phyloP scores from a whole-genome alignment of 441 rosid species.

The Macaranga tanarius region DNA sequence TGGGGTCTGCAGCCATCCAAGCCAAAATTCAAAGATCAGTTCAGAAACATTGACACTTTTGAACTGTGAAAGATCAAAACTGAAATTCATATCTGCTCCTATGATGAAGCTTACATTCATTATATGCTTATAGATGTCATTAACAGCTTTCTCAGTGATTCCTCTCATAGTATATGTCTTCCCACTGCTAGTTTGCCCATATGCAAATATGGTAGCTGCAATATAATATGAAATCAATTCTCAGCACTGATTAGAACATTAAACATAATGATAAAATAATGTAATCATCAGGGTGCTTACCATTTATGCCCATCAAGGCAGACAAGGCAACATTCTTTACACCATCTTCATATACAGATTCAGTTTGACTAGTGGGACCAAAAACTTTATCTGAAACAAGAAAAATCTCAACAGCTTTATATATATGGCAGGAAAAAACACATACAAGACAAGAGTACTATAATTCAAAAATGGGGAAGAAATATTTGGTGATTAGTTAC shows the following conservation, averaged over 20 bases:
- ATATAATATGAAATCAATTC: background rate
- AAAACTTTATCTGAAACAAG: slow-evolving; percentile 77
- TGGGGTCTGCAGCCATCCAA: slow-evolving; percentile 62
- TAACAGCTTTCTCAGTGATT: slow-evolving; percentile 94
- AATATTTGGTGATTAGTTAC: slow-evolving; percentile 37
- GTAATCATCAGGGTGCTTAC: slow-evolving; percentile 34
- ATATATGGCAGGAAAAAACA: background rate
- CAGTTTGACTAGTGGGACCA: slow-evolving; percentile 71
- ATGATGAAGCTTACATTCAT: slow-evolving; percentile 49
- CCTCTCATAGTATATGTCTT: slow-evolving; percentile 98
- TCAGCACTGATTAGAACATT: background rate
- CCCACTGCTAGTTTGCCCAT: slow-evolving; percentile 99
- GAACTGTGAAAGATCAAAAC: no score
- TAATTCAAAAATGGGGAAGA: background rate
- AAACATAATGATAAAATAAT: slow-evolving; percentile 1
- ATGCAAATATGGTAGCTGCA: slow-evolving; percentile 94
- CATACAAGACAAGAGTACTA: background rate
- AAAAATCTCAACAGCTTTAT: slow-evolving; percentile 2
- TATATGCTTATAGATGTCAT: slow-evolving; percentile 88
- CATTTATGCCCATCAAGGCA: slow-evolving; percentile 93
- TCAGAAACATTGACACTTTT: background rate
- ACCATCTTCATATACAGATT: slow-evolving; percentile 89
- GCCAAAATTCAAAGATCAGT: slow-evolving; percentile 20
- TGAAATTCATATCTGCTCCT: no score
- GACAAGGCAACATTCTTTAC: slow-evolving; percentile 97